Conservation (phyloP, 2,329 filamentous ascomycete species). For the Rutstroemia sydowiana region DNA sequence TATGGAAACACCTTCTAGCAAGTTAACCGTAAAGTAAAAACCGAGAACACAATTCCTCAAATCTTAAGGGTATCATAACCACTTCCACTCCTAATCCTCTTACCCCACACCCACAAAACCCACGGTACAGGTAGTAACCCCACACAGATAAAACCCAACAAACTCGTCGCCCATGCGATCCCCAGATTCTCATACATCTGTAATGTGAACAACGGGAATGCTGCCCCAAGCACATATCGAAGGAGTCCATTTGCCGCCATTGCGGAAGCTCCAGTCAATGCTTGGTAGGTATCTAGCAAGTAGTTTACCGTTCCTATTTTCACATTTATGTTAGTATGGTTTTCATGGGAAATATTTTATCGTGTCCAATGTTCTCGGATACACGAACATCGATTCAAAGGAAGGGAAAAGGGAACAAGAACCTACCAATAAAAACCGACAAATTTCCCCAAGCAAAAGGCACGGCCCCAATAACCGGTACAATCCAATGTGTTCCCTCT, state of each 20-base stretch:
- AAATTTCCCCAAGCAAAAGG: slow-evolving; percentile 54
- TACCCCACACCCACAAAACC: slow-evolving; percentile 44
- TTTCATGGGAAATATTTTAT: no score
- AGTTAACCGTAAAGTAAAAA: no score
- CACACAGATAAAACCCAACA: slow-evolving; percentile 37
- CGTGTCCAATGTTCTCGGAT: no score
- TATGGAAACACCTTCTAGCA: no score
- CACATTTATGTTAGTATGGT: slow-evolving; percentile 47
- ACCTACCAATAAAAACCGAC: slow-evolving; percentile 43
- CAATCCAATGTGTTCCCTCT: slow-evolving; percentile 46
- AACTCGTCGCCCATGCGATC: slow-evolving; percentile 34
- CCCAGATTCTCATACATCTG: slow-evolving; percentile 38
- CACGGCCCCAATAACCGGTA: slow-evolving; percentile 43
- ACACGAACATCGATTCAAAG: slow-evolving; percentile 47
- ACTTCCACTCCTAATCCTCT: slow-evolving; percentile 10
- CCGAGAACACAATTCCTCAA: no score
- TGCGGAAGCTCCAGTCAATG: slow-evolving; percentile 48
- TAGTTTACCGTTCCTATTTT: slow-evolving; percentile 39
- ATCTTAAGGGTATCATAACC: slow-evolving; percentile 26
- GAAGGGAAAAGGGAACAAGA: slow-evolving; percentile 31
- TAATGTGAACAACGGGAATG: slow-evolving; percentile 54
- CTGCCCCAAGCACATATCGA: slow-evolving; percentile 47
- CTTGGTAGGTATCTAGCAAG: slow-evolving; percentile 48
- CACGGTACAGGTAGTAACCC: slow-evolving; percentile 45
- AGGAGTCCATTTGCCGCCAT: slow-evolving; percentile 52